phyloP scores from a whole-genome alignment of 1,139 yeast species.

The Lodderomyces elongisporus region DNA sequence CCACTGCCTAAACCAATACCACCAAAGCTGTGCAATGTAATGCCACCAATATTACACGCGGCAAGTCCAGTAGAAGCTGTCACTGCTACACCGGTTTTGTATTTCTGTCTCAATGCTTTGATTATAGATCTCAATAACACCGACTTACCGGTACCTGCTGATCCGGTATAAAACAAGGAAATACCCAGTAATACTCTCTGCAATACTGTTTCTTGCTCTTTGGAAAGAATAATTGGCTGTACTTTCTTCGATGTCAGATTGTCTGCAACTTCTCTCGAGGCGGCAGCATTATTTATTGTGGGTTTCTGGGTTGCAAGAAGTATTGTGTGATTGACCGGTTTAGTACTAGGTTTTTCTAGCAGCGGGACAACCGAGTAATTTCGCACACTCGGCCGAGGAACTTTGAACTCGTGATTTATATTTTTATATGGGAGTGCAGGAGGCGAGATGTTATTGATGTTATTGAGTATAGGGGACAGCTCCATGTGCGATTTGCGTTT shows the following conservation, averaged over 20 bases:
- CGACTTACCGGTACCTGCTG: conserved; percentile 96
- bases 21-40: conserved; percentile 78
- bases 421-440: not conserved
- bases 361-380: conserved; percentile 6
- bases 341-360: conserved; percentile 3
- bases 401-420: not conserved
- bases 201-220: conserved; percentile 39
- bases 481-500: not conserved
- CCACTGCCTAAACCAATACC: conserved; percentile 74
- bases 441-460: not conserved
- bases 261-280: too few species aligned
- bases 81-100: conserved; percentile 61
- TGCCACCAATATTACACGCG: conserved; percentile 87
- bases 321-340: conserved; percentile 10
- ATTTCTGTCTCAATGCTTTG: conserved; percentile 44
- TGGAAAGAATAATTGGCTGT: conserved; percentile 33
- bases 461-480: not conserved
- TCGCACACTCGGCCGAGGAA: not conserved
- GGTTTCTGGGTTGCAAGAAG: conserved; percentile 17
- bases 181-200: conserved; percentile 37
- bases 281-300: conserved; percentile 2
- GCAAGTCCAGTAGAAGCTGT: conserved; percentile 94
- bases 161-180: conserved; percentile 82
- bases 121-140: conserved; percentile 69
- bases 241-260: conserved; percentile 15